Conservation (phyloP, 768 basidiomycete genomes). For the Piloderma croceum region DNA sequence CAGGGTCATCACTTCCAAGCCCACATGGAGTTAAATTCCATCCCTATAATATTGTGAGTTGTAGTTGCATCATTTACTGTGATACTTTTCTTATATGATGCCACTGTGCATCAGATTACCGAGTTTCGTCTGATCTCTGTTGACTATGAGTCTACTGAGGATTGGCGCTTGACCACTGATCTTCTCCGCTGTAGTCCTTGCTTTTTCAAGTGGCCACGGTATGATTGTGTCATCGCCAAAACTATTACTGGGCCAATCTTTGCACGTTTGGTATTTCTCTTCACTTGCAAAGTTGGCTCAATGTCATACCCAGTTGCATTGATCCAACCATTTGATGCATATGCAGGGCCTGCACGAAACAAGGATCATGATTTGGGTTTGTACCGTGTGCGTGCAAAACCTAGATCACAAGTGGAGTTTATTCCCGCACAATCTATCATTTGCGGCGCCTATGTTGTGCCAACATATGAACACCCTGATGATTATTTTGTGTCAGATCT, state of each 20-base stretch:
- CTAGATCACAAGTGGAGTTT: conserved; percentile 11
- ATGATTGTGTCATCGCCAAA: conserved; percentile 25
- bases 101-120: conserved; percentile 14
- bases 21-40: neutral
- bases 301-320: conserved; percentile 13
- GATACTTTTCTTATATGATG: conserved; percentile 1
- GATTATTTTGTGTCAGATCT: conserved; percentile 24
- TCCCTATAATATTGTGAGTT: neutral
- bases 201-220: conserved; percentile 21
- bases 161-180: conserved; percentile 25
- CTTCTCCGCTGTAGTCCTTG: conserved; percentile 25
- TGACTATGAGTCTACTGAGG: conserved; percentile 21
- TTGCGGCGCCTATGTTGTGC: conserved; percentile 20
- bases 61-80: neutral
- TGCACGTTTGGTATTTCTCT: conserved; percentile 17
- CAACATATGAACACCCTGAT: conserved; percentile 13
- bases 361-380: conserved; percentile 22
- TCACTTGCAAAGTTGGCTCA: conserved; percentile 13
- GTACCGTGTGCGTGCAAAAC: conserved; percentile 9
- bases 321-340: conserved; percentile 17
- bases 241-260: conserved; percentile 14
- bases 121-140: conserved; percentile 21
- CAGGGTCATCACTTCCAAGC: neutral
- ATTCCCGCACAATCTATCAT: conserved; percentile 25
- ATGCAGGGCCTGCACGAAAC: conserved; percentile 1